Conservation (phyloP, 192 early-diverging fungal genomes). For the Lobosporangium transversale region DNA sequence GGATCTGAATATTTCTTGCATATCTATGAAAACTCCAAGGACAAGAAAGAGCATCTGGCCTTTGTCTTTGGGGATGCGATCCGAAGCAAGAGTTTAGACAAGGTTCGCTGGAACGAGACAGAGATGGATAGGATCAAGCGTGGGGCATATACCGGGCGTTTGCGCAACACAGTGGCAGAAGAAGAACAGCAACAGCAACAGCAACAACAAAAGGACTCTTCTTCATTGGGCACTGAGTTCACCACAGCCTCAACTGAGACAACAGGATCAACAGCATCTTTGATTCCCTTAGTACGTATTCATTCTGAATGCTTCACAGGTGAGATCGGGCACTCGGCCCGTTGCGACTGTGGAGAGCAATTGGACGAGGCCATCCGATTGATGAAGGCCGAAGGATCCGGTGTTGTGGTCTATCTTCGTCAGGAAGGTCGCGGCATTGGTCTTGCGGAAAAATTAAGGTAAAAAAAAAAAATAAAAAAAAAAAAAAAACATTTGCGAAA, state of each 20-base stretch:
- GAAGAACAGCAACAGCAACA: constrained; percentile 12
- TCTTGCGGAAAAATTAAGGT: constrained; percentile 90
- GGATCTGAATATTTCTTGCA: constrained; percentile 84
- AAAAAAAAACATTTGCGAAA: too few species aligned
- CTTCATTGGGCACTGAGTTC: neutral
- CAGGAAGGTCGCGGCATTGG: constrained; percentile 98
- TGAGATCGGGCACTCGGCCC: constrained; percentile 88
- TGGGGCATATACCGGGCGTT: constrained; percentile 75
- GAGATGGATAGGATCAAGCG: constrained; percentile 81
- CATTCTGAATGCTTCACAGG: constrained; percentile 98
- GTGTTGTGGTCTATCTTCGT: constrained; percentile 94
- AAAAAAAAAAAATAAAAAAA: constrained; percentile 1
- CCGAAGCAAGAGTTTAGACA: constrained; percentile 73
- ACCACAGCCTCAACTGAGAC: neutral
- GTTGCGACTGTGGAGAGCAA: constrained; percentile 97
- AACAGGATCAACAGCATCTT: neutral
- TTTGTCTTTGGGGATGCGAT: constrained; percentile 92
- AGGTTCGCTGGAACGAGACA: constrained; percentile 71
- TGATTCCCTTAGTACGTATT: constrained; percentile 83
- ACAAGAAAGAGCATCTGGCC: constrained; percentile 93
- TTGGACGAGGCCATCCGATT: constrained; percentile 90
- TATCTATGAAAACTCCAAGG: constrained; percentile 85
- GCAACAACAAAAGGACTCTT: too few species aligned
- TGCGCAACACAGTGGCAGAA: constrained; percentile 35
- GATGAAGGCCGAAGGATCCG: constrained; percentile 85